Percentiles rank a stretch among this genome's conserved stretches.
Conservation (phyloP, 805 yeast species). For the Metschnikowia chrysomelidarum region DNA sequence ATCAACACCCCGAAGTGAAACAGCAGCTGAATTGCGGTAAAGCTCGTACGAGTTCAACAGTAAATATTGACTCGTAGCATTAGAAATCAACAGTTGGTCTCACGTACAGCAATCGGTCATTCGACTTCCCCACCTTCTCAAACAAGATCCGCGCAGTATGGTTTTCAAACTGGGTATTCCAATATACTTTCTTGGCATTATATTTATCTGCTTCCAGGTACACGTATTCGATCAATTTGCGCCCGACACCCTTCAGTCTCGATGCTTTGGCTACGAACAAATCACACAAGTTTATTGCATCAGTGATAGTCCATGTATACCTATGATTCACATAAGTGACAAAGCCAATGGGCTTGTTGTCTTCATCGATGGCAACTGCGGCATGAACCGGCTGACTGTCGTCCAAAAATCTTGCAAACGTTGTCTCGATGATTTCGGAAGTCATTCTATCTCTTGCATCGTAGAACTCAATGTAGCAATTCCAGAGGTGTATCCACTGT, state of each 20-base stretch:
- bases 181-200: slow-evolving; percentile 43
- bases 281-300: slow-evolving; percentile 50
- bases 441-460: slow-evolving; percentile 31
- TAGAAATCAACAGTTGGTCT: no score
- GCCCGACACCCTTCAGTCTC: slow-evolving; percentile 49
- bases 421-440: slow-evolving; percentile 38
- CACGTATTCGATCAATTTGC: slow-evolving; percentile 48
- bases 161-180: slow-evolving; percentile 53
- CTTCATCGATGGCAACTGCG: slow-evolving; percentile 44
- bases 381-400: slow-evolving; percentile 44
- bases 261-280: slow-evolving; percentile 42
- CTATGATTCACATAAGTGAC: slow-evolving; percentile 49
- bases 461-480: slow-evolving; percentile 46
- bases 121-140: slow-evolving; percentile 46
- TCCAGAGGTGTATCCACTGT: slow-evolving; percentile 46
- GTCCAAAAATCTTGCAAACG: slow-evolving; percentile 48
- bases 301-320: slow-evolving; percentile 48
- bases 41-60: no score
- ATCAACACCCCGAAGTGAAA: no score
- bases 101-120: slow-evolving; percentile 37
- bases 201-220: slow-evolving; percentile 46
- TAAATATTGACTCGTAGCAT: no score
- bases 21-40: no score
- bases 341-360: slow-evolving; percentile 46
- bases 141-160: slow-evolving; percentile 58